Conservation (phyloP, 2,329 filamentous ascomycete genomes). For the Incumbomyces lentus region DNA sequence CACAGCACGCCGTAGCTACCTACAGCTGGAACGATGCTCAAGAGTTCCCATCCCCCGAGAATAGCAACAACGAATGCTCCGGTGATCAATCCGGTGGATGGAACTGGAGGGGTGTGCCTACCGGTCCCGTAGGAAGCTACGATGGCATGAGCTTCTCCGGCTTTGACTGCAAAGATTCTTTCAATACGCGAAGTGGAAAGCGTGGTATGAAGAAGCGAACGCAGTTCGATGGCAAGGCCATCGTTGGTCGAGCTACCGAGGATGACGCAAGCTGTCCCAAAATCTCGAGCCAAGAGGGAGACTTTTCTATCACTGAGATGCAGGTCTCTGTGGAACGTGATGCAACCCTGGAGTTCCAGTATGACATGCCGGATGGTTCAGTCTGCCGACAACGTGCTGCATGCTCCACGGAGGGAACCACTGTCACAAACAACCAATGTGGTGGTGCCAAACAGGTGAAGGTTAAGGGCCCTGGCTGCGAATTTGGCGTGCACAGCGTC, state of each 20-base stretch:
- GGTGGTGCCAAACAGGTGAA: conserved; percentile 68
- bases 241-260: conserved; percentile 43
- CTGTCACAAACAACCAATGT: conserved; percentile 75
- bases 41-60: conserved; percentile 57
- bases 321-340: conserved; percentile 65
- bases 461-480: conserved; percentile 47
- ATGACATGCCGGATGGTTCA: conserved; percentile 72
- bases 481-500: conserved; percentile 63
- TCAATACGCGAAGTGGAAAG: conserved; percentile 47
- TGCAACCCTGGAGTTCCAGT: conserved; percentile 73
- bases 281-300: conserved; percentile 45
- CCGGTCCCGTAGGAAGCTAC: conserved; percentile 55
- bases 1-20: conserved; percentile 38
- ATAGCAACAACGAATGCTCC: conserved; percentile 68
- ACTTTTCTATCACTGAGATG: conserved; percentile 67
- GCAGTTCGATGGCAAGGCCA: conserved; percentile 41
- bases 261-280: conserved; percentile 41
- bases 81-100: conserved; percentile 60
- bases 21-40: conserved; percentile 39
- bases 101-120: conserved; percentile 55
- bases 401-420: conserved; percentile 58
- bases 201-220: conserved; percentile 36
- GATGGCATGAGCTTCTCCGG: conserved; percentile 64
- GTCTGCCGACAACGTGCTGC: conserved; percentile 66
- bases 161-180: conserved; percentile 56